A percentile compares a stretch with the other conserved stretches of the same genome.
These are phyloP conservation scores for Carallia brachiata DNA, from an alignment of 345 rosid species.

Conservation along the genomic window DNA sequence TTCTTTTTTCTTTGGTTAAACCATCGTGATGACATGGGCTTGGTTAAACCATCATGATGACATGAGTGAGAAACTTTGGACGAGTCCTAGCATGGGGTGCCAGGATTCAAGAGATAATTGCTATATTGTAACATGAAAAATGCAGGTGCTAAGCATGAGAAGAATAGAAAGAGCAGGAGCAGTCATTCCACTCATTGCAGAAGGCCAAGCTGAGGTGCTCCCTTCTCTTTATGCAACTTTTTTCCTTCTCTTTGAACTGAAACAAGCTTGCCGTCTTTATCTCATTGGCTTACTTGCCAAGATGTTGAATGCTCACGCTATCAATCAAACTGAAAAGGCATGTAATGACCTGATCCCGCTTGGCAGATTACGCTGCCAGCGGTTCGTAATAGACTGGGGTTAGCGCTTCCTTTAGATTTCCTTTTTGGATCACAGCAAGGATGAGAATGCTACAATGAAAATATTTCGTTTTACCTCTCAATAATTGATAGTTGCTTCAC, in stretches of 20 bases:
- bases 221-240: neutral
- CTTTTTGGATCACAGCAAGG: no score
- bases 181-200: conserved; percentile 44
- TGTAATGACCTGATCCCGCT: neutral
- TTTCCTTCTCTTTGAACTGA: neutral
- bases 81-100: neutral
- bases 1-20: neutral
- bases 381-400: neutral
- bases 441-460: no score
- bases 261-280: neutral
- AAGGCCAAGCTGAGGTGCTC: conserved; percentile 39
- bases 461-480: no score
- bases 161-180: conserved; percentile 53
- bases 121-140: neutral
- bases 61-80: neutral
- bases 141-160: conserved; percentile 58
- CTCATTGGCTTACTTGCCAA: neutral
- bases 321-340: neutral
- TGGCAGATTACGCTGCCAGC: neutral
- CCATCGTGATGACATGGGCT: neutral
- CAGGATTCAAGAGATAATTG: neutral
- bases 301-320: neutral
- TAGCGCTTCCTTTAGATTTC: no score
- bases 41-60: neutral
- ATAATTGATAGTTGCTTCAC: no score